Base-by-base conservation (phyloP, 768 basidiomycete genomes). In the Boletus barrowsii region DNA sequence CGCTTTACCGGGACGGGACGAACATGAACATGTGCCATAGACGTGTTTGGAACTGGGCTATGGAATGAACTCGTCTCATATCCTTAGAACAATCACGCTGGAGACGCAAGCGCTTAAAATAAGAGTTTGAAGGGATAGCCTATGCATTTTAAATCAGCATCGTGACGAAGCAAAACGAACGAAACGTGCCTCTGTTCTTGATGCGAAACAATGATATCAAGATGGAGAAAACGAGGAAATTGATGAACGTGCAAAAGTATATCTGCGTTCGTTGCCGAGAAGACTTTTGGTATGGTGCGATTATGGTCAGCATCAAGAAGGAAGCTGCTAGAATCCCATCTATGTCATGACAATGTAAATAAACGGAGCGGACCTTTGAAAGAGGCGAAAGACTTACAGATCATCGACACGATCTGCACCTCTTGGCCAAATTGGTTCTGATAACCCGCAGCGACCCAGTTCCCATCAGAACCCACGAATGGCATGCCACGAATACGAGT, bases 341-440 rank as follows among this genome's bases (percentile, higher is more conserved):
- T 98, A 44, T n/a, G 9, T 44, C 13, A 42, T 13, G 33, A 55
- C 53, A 26, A 20, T 57, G 14, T 47, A 32, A 65, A 36, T 47
- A 32, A 65, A 36, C n/a, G 41, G 45, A 3, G 24, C 8, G 32
- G n/a, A 5, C 22, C 5, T 10, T 42, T 17, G 15, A 10, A 20
- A 58, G 42, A 53, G 30, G 13, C 50, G 44, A 29, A 36, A 58
- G 35, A 82, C 93, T 61, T 64, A 98, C 97, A 98, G 26, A 95
- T 81, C 58, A 83, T 79, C 4, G 87, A 81, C 18, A 98, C 77
- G 44, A 97, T 88, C 61, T 93, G 88, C 17, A 88, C 89, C 75
- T 99, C 97, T 69, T 95, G 88, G 8, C 95, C 96, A 66, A 81
- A 90, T 71, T 97, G 94, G 62, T 85, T 93, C 68, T 87, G 86